A percentile compares a stretch with the other conserved stretches of the same genome.
Evolutionary conservation across 2,329 filamentous ascomycete genomes (phyloP).

Genomic region (Xylariaceae sp.): DNA sequence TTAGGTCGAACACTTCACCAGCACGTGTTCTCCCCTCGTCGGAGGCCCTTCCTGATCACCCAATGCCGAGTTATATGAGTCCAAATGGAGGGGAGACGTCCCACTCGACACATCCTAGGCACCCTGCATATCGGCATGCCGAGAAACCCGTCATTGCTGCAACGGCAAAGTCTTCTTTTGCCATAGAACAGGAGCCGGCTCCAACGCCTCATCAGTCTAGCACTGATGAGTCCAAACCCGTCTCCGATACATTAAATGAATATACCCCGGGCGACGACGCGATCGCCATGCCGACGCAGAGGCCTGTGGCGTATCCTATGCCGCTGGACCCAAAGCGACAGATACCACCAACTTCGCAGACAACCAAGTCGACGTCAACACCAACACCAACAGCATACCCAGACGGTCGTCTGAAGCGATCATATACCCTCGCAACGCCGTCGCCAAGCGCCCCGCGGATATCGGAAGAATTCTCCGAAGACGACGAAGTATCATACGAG

Average conservation of each 20-base stretch:
- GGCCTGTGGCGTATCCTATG: slow-evolving; percentile 30
- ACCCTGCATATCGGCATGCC: slow-evolving; percentile 11
- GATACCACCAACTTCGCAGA: slow-evolving; percentile 42
- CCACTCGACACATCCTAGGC: slow-evolving; percentile 13
- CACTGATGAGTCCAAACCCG: slow-evolving; percentile 34
- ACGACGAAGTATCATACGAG: slow-evolving; percentile 39
- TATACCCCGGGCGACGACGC: slow-evolving; percentile 25
- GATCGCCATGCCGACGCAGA: slow-evolving; percentile 30
- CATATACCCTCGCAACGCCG: slow-evolving; percentile 30
- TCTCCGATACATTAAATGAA: slow-evolving; percentile 37
- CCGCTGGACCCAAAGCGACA: slow-evolving; percentile 42
- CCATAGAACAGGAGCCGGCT: slow-evolving; percentile 18
- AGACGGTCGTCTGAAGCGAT: slow-evolving; percentile 30
- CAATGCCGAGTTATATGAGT: slow-evolving; percentile 19
- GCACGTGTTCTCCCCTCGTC: slow-evolving; percentile 43
- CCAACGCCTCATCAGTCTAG: slow-evolving; percentile 28
- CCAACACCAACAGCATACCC: slow-evolving; percentile 26
- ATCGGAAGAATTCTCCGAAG: background rate
- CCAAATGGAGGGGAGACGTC: slow-evolving; percentile 10
- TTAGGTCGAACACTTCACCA: slow-evolving; percentile 53
- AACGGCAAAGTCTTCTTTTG: slow-evolving; percentile 21
- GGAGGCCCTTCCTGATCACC: slow-evolving; percentile 32
- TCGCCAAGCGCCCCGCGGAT: slow-evolving; percentile 22
- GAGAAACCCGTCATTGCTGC: slow-evolving; percentile 24
- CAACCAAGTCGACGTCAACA: slow-evolving; percentile 31